A percentile compares a stretch with the other conserved stretches of the same genome.
Conservation (phyloP, 257 asterid species). For the Avicennia marina region DNA sequence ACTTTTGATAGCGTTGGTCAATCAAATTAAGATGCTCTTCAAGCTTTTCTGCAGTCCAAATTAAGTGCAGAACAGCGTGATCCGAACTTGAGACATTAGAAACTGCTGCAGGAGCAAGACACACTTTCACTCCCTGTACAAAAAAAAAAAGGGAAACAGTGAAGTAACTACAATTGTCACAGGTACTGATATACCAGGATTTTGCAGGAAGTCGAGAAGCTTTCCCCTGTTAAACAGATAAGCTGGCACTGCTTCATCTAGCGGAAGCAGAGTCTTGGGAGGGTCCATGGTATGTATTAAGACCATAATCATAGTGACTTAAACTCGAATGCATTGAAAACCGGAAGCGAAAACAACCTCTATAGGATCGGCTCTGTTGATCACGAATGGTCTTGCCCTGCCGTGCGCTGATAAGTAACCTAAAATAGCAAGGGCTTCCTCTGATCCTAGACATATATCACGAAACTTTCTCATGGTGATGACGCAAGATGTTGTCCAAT, state of each 20-base stretch:
- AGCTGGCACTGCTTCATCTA: too few relatives aligned
- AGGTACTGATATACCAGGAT: neutral
- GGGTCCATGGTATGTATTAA: too few relatives aligned
- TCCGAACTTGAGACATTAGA: conserved; percentile 48
- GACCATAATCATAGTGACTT: neutral
- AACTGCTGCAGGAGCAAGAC: conserved; percentile 54
- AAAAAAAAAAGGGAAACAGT: neutral
- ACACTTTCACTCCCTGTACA: conserved; percentile 73
- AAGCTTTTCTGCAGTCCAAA: conserved; percentile 65
- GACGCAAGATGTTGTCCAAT: conserved; percentile 76
- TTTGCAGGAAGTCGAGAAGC: neutral
- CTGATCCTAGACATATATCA: conserved; percentile 54
- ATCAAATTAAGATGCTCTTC: conserved; percentile 66
- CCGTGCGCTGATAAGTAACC: conserved; percentile 51
- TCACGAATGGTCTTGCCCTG: conserved; percentile 41
- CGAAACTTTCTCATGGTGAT: conserved; percentile 55
- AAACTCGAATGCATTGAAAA: too few relatives aligned
- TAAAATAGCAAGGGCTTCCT: conserved; percentile 61
- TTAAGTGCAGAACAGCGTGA: conserved; percentile 60
- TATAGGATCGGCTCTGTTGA: conserved; percentile 38
- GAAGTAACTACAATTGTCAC: neutral
- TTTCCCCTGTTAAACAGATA: too few relatives aligned
- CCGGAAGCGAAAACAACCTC: conserved; percentile 42
- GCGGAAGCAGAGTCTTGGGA: too few relatives aligned
- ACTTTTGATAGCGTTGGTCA: conserved; percentile 61